Conservation (phyloP, 148 eudicot species). For the Fallopia convolvulus region DNA sequence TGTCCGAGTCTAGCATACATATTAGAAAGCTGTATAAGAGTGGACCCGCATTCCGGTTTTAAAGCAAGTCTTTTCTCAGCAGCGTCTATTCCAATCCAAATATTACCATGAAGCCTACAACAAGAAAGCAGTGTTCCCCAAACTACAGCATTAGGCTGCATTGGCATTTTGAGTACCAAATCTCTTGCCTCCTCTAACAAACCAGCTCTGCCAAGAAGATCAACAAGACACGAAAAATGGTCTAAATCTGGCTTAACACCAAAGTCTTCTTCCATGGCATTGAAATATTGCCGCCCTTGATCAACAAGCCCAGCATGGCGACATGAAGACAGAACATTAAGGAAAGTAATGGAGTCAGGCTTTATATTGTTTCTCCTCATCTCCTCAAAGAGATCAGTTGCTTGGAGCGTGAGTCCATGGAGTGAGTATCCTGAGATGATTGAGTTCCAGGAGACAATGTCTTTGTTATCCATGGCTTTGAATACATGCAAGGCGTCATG, state of each 20-base stretch:
- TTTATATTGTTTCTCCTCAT: slow-evolving; percentile 36
- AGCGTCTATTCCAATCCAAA: slow-evolving; percentile 54
- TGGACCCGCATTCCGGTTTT: slow-evolving; percentile 52
- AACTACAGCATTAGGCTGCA: slow-evolving; percentile 40
- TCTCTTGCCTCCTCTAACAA: slow-evolving; percentile 33
- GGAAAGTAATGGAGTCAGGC: slow-evolving; percentile 52
- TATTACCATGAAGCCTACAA: slow-evolving; percentile 39
- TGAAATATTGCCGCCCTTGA: slow-evolving; percentile 35
- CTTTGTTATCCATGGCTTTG: slow-evolving; percentile 39
- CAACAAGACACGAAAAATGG: slow-evolving; percentile 69
- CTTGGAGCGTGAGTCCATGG: slow-evolving; percentile 43
- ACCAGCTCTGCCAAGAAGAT: slow-evolving; percentile 65
- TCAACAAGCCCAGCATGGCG: slow-evolving; percentile 45
- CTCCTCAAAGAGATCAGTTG: slow-evolving; percentile 40
- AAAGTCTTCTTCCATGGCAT: slow-evolving; percentile 29
- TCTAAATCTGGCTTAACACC: slow-evolving; percentile 32
- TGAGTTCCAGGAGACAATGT: slow-evolving; percentile 61
- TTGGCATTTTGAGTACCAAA: slow-evolving; percentile 36
- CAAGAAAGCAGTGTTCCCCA: slow-evolving; percentile 64
- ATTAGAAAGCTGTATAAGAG: slow-evolving; percentile 56
- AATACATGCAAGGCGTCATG: slow-evolving; percentile 38
- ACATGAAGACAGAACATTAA: slow-evolving; percentile 47
- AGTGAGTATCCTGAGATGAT: slow-evolving; percentile 59
- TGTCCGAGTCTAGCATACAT: slow-evolving; percentile 38
- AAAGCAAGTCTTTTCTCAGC: slow-evolving; percentile 37